Evolutionary conservation across 228 moss, liverwort and hornwort species (phyloP).

Genomic region (Sphagnum magellanicum): DNA sequence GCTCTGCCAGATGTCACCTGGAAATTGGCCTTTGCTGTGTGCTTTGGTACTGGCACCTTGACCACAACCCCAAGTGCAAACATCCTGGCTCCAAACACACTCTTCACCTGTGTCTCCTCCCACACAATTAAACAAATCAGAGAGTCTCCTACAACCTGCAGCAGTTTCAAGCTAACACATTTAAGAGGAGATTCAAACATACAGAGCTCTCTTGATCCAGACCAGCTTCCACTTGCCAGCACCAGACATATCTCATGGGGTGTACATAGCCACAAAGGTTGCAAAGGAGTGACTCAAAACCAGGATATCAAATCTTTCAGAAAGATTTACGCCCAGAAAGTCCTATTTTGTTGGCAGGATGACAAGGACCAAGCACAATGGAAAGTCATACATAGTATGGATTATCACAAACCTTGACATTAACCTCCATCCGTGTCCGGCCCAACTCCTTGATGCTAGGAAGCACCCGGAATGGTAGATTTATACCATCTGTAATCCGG

Average conservation of each 20-base stretch:
- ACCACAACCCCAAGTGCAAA: constrained; percentile 90
- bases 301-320: too few relatives aligned
- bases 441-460: constrained; percentile 99
- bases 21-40: constrained; percentile 88
- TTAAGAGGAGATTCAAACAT: too few relatives aligned
- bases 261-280: too few relatives aligned
- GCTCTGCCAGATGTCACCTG: constrained; percentile 92
- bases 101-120: constrained; percentile 50
- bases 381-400: too few relatives aligned
- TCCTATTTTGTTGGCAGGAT: too few relatives aligned
- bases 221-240: too few relatives aligned
- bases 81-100: constrained; percentile 90
- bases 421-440: constrained; percentile 97
- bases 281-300: too few relatives aligned
- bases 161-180: not conserved
- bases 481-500: constrained; percentile 93
- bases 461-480: constrained; percentile 91
- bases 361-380: too few relatives aligned
- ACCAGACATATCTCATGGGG: too few relatives aligned
- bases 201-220: too few relatives aligned
- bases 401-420: constrained; percentile 62
- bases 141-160: not conserved
- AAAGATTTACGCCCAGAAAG: too few relatives aligned
- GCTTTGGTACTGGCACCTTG: constrained; percentile 87
- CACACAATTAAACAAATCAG: not conserved